A percentile compares a stretch with the other conserved stretches of the same genome.
Conservation (phyloP, 2,329 filamentous ascomycete genomes). For the Arthroderma sp. region DNA sequence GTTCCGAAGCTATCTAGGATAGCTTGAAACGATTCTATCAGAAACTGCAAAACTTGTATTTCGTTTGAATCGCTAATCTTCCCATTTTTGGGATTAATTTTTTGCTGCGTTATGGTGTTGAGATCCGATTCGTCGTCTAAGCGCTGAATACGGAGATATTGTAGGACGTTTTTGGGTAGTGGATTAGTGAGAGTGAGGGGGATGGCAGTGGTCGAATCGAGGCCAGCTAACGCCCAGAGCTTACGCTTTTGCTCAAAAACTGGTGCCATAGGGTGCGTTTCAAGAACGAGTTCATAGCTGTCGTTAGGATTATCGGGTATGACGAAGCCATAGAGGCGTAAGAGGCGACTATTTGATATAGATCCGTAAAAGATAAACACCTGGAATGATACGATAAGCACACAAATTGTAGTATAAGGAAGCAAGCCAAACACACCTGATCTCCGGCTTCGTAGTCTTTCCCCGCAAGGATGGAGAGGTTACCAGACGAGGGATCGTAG, state of each 20-base stretch:
- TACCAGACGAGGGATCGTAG: slow-evolving; percentile 21
- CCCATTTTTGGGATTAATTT: slow-evolving; percentile 14
- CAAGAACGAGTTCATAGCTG: slow-evolving; percentile 25
- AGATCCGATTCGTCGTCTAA: slow-evolving; percentile 18
- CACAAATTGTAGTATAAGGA: slow-evolving; percentile 11
- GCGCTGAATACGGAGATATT: slow-evolving; percentile 26
- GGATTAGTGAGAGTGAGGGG: slow-evolving; percentile 22
- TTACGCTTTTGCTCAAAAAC: slow-evolving; percentile 24
- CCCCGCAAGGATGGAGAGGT: slow-evolving; percentile 20
- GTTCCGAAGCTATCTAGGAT: slow-evolving; percentile 21
- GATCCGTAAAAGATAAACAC: slow-evolving; percentile 24
- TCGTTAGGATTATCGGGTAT: slow-evolving; percentile 24
- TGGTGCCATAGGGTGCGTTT: slow-evolving; percentile 22
- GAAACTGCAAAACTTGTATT: slow-evolving; percentile 19
- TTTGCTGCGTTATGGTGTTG: slow-evolving; percentile 12
- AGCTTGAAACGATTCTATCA: slow-evolving; percentile 20
- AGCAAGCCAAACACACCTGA: slow-evolving; percentile 19
- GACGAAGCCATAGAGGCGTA: slow-evolving; percentile 28
- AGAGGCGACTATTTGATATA: slow-evolving; percentile 24
- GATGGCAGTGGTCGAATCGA: slow-evolving; percentile 21
- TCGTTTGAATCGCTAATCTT: slow-evolving; percentile 23
- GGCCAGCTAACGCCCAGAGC: slow-evolving; percentile 23
- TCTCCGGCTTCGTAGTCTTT: slow-evolving; percentile 22
- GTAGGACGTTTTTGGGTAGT: slow-evolving; percentile 22
- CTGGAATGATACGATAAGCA: slow-evolving; percentile 13